Evolutionary conservation across 202 grass and related monocot genomes (phyloP).

Genomic region (Miscanthus sacchariflorus): DNA sequence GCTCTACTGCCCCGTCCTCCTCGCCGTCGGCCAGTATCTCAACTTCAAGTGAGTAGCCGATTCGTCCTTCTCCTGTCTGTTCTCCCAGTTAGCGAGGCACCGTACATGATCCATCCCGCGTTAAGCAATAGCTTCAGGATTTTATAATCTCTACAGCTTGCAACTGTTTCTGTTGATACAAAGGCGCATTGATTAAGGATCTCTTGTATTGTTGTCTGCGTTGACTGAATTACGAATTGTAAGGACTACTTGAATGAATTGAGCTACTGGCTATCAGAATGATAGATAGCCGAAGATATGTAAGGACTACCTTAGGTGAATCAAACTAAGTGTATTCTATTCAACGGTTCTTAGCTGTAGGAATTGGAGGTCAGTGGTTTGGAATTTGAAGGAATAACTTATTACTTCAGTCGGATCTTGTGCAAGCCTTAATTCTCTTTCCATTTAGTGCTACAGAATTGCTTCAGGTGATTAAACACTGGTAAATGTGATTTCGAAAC

Average conservation of each 20-base stretch:
- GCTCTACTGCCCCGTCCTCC: conserved; percentile 60
- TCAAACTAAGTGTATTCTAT: neutral
- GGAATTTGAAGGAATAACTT: neutral
- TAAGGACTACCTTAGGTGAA: neutral
- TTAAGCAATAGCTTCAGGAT: neutral
- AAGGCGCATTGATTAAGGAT: neutral
- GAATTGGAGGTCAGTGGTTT: neutral
- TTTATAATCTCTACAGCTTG: neutral
- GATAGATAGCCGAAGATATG: neutral
- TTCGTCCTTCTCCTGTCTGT: neutral
- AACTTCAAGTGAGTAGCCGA: conserved; percentile 84
- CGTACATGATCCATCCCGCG: neutral
- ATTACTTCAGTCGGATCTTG: neutral
- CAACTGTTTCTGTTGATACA: neutral
- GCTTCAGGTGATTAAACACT: neutral
- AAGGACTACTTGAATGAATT: neutral
- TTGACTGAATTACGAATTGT: neutral
- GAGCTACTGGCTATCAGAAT: conserved; percentile 3
- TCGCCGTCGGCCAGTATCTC: conserved; percentile 77
- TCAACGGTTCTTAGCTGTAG: conserved; percentile 12
- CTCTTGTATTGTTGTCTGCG: neutral
- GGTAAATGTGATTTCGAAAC: neutral
- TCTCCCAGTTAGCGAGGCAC: neutral
- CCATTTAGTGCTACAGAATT: neutral
- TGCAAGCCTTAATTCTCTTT: conserved; percentile 4